A percentile compares a stretch with the other conserved stretches of the same genome.
These are phyloP conservation scores for Eucalyptus grandis DNA, from an alignment of 345 rosid species.

Conservation along the genomic window DNA sequence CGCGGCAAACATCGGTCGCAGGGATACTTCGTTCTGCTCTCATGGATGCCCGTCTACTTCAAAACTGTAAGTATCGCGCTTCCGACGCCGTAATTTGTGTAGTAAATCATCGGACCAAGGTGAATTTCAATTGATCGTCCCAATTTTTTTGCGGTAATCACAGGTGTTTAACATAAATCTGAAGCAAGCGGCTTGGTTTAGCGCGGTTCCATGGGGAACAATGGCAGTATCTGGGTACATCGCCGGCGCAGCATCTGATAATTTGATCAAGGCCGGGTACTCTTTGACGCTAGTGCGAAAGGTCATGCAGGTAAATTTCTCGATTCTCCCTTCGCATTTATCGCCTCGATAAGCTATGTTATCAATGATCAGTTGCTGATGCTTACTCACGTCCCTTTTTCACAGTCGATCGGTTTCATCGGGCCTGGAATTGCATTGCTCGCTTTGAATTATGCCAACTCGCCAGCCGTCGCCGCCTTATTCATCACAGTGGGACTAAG, in stretches of 20 bases:
- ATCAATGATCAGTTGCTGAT: not conserved
- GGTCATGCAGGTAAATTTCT: conserved; percentile 67
- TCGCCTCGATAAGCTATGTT: not conserved
- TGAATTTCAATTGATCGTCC: not conserved
- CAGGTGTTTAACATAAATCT: conserved; percentile 82
- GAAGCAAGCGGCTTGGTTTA: conserved; percentile 97
- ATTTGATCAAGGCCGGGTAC: conserved; percentile 57
- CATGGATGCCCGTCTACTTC: conserved; percentile 99
- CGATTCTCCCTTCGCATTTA: not conserved
- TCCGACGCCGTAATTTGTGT: not conserved
- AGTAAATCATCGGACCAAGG: not conserved
- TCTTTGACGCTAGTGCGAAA: conserved; percentile 70
- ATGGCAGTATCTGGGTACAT: conserved; percentile 83
- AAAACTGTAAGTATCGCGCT: conserved; percentile 38
- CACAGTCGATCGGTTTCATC: conserved; percentile 76
- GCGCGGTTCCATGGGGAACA: conserved; percentile 95
- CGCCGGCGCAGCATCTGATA: conserved; percentile 73
- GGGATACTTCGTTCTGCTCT: conserved; percentile 97
- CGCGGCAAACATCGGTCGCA: conserved; percentile 1
- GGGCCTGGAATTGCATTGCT: conserved; percentile 85
- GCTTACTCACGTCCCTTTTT: not conserved
- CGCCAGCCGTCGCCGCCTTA: conserved; percentile 55
- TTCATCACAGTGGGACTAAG: conserved; percentile 68
- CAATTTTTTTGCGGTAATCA: not conserved
- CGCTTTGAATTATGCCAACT: conserved; percentile 60